A percentile compares a stretch with the other conserved stretches of the same genome.
Conservation (phyloP, 164 flowering plant genomes). For the Dillenia turbinata region DNA sequence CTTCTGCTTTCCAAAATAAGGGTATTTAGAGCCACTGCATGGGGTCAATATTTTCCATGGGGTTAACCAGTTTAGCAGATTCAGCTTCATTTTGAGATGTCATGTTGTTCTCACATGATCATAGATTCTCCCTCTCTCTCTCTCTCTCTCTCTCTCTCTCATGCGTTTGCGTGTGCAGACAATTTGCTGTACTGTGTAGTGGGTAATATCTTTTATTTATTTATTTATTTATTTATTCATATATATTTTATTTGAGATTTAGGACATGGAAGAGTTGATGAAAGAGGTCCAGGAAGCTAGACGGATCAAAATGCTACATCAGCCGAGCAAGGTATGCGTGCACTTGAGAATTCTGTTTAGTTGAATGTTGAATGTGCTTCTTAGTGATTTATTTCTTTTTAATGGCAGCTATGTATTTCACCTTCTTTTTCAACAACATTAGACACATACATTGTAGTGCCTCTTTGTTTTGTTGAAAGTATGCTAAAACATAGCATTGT, state of each 20-base stretch:
- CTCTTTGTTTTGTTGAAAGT: not conserved
- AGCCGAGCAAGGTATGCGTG: slow-evolving; percentile 78
- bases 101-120: no score
- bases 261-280: slow-evolving; percentile 73
- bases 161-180: no score
- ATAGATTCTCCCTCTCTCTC: no score
- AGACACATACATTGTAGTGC: not conserved
- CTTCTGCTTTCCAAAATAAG: no score
- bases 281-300: slow-evolving; percentile 97
- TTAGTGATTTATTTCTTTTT: not conserved
- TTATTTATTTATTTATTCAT: not conserved
- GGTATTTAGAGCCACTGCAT: no score
- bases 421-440: slow-evolving; percentile 1
- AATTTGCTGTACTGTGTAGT: no score
- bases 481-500: slow-evolving; percentile 9
- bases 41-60: no score
- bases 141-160: no score
- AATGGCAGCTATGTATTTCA: not conserved
- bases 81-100: no score
- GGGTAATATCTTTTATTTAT: not conserved
- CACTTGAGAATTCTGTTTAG: not conserved
- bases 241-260: slow-evolving; percentile 1
- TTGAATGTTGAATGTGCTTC: no score
- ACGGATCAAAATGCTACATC: slow-evolving; percentile 88
- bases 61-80: no score